Evolutionary conservation across 164 flowering plant genomes (phyloP).

Genomic region (Macadamia tetraphylla): DNA sequence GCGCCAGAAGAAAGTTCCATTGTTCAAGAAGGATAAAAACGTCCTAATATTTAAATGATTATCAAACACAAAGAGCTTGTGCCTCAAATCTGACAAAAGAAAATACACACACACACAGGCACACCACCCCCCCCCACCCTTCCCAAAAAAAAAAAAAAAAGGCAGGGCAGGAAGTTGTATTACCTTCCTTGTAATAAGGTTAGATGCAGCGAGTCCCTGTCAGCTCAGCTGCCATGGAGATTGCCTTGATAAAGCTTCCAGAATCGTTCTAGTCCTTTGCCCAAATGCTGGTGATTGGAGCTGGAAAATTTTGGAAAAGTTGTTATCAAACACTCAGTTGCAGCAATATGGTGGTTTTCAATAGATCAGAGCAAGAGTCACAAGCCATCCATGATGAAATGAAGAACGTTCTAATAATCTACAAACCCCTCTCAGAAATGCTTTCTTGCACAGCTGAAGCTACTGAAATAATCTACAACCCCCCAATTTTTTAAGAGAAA

Average conservation of each 20-base stretch:
- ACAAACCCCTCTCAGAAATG: constrained; percentile 81
- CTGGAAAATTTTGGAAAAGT: constrained; percentile 98
- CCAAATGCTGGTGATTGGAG: constrained; percentile 81
- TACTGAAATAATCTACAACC: no score
- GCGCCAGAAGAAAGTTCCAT: constrained; percentile 16
- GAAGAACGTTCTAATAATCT: constrained; percentile 64
- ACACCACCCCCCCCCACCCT: no score
- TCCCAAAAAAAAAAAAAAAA: no score
- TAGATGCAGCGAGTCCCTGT: constrained; percentile 88
- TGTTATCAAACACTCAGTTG: constrained; percentile 90
- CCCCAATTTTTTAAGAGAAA: no score
- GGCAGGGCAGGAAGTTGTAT: no score
- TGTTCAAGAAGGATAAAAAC: no score
- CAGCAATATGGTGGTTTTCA: constrained; percentile 87
- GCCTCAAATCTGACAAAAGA: no score
- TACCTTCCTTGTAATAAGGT: constrained; percentile 19
- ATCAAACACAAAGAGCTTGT: no score
- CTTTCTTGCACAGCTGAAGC: constrained; percentile 68
- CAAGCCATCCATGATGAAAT: constrained; percentile 70
- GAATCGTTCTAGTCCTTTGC: constrained; percentile 51
- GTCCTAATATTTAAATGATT: no score
- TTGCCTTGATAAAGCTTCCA: constrained; percentile 90
- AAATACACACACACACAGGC: no score
- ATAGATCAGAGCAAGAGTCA: constrained; percentile 83
- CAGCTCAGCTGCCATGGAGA: constrained; percentile 96